Conservation (phyloP, 495 filamentous ascomycete species). For the Bacidia rubella region DNA sequence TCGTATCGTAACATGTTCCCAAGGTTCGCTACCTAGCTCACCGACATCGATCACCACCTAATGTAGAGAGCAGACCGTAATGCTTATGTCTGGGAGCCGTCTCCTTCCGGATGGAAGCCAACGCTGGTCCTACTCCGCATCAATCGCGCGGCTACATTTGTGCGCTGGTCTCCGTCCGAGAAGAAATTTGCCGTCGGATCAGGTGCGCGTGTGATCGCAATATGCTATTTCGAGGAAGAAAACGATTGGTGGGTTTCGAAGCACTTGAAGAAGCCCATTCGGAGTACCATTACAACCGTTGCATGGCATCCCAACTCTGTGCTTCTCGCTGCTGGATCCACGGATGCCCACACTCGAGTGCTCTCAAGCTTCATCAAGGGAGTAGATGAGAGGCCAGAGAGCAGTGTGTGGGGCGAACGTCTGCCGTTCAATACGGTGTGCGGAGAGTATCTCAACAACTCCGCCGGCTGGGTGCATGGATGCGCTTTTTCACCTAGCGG, state of each 20-base stretch:
- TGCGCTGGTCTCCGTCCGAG: conserved; percentile 94
- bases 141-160: conserved; percentile 91
- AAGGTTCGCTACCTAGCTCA: conserved; percentile 44
- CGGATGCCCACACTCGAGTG: conserved; percentile 93
- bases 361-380: conserved; percentile 95
- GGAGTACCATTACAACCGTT: conserved; percentile 85
- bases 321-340: conserved; percentile 82
- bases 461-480: conserved; percentile 90
- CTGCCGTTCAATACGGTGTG: conserved; percentile 97
- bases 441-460: conserved; percentile 88
- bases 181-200: conserved; percentile 96
- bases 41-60: neutral
- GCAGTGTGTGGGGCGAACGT: conserved; percentile 84
- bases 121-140: conserved; percentile 94
- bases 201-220: conserved; percentile 86
- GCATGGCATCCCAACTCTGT: conserved; percentile 97
- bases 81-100: conserved; percentile 94
- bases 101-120: conserved; percentile 83
- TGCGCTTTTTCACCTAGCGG: conserved; percentile 85
- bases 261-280: conserved; percentile 95
- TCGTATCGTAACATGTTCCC: conserved; percentile 92
- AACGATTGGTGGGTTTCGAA: conserved; percentile 99
- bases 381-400: conserved; percentile 73
- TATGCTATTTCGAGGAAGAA: conserved; percentile 97
- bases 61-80: conserved; percentile 60